These are phyloP conservation scores for Detonula confervacea DNA, from an alignment of 352 stramenopile genomes.

Conservation along the genomic window DNA sequence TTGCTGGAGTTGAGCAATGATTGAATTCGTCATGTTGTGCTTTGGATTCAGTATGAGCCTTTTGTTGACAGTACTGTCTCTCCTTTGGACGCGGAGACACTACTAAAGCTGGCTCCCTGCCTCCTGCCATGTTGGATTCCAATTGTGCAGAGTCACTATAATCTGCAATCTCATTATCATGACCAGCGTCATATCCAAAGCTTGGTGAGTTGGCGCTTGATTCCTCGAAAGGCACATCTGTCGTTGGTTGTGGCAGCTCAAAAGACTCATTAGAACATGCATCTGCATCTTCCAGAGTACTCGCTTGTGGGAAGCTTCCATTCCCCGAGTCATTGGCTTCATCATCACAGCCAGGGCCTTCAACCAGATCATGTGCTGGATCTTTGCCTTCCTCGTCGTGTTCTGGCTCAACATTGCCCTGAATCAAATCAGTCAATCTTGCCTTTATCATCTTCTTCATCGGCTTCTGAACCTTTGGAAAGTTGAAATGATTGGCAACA, in stretches of 20 bases:
- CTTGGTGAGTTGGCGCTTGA: background rate
- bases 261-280: background rate
- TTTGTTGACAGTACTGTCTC: slow-evolving; percentile 1
- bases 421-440: slow-evolving; percentile 52
- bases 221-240: background rate
- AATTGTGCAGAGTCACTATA: background rate
- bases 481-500: slow-evolving; percentile 36
- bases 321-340: background rate
- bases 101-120: background rate
- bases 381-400: background rate
- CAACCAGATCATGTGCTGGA: background rate
- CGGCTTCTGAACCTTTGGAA: slow-evolving; percentile 39
- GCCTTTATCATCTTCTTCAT: slow-evolving; percentile 50
- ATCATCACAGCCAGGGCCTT: slow-evolving; percentile 1
- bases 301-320: background rate
- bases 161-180: slow-evolving; percentile 10
- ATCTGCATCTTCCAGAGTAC: background rate
- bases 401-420: slow-evolving; percentile 28
- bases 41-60: background rate
- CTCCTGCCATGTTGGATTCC: background rate
- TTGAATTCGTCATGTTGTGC: background rate
- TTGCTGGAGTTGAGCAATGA: slow-evolving; percentile 5
- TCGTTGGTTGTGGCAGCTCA: background rate
- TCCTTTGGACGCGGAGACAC: background rate
- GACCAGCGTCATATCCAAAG: background rate